Conservation (phyloP, 768 basidiomycete genomes). For the Steccherinum ochraceum region DNA sequence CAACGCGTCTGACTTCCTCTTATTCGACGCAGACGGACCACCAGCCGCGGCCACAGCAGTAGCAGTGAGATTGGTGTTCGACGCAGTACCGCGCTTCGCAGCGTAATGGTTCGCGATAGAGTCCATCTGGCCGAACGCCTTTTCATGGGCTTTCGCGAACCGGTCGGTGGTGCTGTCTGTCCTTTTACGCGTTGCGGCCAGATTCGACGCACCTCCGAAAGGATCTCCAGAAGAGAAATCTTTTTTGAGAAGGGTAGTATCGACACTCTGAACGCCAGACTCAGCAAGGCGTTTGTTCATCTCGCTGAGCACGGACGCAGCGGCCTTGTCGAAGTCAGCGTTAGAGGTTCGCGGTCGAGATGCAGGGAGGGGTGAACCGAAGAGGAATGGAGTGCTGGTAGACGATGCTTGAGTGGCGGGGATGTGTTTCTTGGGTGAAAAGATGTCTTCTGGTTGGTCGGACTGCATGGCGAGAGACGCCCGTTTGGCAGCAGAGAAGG, state of each 20-base stretch:
- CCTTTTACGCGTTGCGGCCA: conserved; percentile 2
- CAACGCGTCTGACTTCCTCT: conserved; percentile 48
- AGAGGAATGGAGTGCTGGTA: conserved; percentile 52
- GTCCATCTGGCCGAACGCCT: conserved; percentile 72
- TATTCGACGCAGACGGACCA: conserved; percentile 21
- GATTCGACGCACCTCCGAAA: conserved; percentile 1
- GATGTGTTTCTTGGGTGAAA: conserved; percentile 29
- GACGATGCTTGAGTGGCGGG: background rate
- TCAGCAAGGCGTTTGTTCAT: conserved; percentile 69
- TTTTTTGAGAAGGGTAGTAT: conserved; percentile 36
- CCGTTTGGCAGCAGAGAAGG: background rate
- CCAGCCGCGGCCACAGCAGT: conserved; percentile 13
- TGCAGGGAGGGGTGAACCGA: conserved; percentile 69
- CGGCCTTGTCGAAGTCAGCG: conserved; percentile 58
- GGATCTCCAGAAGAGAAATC: background rate
- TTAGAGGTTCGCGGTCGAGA: conserved; percentile 46
- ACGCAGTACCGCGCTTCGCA: conserved; percentile 27
- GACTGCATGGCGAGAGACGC: conserved; percentile 20
- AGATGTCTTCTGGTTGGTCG: conserved; percentile 32
- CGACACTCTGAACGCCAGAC: conserved; percentile 47
- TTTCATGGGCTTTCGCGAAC: conserved; percentile 57
- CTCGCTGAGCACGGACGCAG: conserved; percentile 70
- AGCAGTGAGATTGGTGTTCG: too few relatives aligned
- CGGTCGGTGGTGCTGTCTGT: conserved; percentile 17
- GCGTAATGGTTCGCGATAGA: conserved; percentile 56